These are phyloP conservation scores for Torulaspora maleeae DNA, from an alignment of 805 yeast genomes.

Conservation along the genomic window DNA sequence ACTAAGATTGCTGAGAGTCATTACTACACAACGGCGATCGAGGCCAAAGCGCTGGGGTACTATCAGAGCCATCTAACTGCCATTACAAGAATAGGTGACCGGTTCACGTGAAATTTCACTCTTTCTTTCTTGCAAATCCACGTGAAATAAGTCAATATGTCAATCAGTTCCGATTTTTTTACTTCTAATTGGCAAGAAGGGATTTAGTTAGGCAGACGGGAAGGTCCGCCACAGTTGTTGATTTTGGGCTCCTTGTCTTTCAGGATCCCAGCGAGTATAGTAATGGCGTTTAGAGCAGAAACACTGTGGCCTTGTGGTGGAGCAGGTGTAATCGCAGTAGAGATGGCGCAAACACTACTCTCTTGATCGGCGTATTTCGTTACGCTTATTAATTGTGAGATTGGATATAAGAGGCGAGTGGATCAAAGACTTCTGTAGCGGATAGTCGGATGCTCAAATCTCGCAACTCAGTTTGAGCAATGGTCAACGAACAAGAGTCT, in stretches of 20 bases:
- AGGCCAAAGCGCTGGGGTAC: no score
- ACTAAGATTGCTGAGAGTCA: no score
- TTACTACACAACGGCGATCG: no score
- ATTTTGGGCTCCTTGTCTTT: no score
- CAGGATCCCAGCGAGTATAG: not conserved
- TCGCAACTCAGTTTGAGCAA: not conserved
- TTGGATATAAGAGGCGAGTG: not conserved
- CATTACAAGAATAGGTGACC: not conserved
- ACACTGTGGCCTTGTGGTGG: constrained; percentile 1
- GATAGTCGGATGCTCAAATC: no score
- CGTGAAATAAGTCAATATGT: constrained; percentile 1
- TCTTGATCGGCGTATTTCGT: no score
- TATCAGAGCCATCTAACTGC: no score
- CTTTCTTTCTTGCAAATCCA: not conserved
- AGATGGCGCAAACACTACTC: no score
- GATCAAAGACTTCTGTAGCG: no score
- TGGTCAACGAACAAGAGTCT: not conserved
- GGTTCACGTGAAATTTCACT: constrained; percentile 7
- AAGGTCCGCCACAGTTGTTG: constrained; percentile 4
- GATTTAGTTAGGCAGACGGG: not conserved
- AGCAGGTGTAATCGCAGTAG: not conserved
- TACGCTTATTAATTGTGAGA: no score
- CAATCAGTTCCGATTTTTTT: not conserved
- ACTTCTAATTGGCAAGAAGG: not conserved
- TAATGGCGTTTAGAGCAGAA: not conserved